These are phyloP conservation scores for Tritrichomonas musculus DNA, from an alignment of 208 protist species.

Conservation along the genomic window DNA sequence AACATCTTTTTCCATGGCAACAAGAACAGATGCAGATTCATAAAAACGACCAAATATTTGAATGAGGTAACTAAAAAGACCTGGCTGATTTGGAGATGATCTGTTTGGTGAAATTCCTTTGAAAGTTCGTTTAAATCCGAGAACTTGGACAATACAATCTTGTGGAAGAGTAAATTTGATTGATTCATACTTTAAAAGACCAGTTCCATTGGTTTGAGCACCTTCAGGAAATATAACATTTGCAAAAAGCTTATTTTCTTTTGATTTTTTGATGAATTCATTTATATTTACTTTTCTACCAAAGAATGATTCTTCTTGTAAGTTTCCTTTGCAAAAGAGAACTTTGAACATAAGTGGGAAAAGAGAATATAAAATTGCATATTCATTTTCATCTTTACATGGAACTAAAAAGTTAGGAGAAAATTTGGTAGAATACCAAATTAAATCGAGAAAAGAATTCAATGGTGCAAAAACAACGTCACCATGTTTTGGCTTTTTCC, in stretches of 20 bases:
- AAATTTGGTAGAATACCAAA: neutral
- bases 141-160: neutral
- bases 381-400: neutral
- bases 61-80: neutral
- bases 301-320: neutral
- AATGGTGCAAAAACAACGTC: neutral
- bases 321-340: neutral
- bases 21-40: neutral
- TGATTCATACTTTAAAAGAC: neutral
- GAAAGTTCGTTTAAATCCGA: neutral
- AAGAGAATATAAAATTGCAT: neutral
- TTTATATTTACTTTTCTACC: neutral
- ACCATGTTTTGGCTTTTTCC: neutral
- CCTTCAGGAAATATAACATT: neutral
- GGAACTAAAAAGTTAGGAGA: neutral
- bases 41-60: neutral
- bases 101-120: neutral
- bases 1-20: neutral
- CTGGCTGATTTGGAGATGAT: neutral
- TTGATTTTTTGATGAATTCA: neutral
- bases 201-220: neutral
- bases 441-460: neutral
- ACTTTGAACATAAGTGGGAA: neutral
- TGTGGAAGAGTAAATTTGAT: neutral
- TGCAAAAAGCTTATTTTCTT: neutral